Percentiles rank a stretch among this genome's conserved stretches.
Evolutionary conservation across 352 stramenopile species (phyloP).

Genomic region (Phytopythium vexans): DNA sequence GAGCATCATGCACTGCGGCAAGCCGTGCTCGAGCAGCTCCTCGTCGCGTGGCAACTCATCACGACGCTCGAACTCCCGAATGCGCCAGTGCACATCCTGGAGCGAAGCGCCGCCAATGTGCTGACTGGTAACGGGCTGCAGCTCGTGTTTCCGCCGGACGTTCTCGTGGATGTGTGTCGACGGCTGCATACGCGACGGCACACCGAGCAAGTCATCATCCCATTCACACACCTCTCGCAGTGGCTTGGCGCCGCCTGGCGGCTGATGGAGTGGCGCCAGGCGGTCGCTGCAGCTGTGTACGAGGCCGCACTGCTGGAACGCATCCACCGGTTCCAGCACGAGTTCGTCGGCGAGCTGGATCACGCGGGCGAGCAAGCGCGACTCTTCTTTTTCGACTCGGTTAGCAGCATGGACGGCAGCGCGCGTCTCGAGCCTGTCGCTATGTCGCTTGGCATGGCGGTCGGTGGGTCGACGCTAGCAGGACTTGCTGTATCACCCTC

Average conservation of each 20-base stretch:
- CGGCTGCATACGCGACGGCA: conserved; percentile 4
- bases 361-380: conserved; percentile 13
- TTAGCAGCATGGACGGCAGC: conserved; percentile 6
- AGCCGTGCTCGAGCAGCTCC: conserved; percentile 35
- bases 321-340: conserved; percentile 38
- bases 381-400: conserved; percentile 22
- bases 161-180: conserved; percentile 27
- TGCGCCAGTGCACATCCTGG: conserved; percentile 20
- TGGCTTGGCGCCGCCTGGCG: conserved; percentile 17
- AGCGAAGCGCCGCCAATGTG: conserved; percentile 21
- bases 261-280: conserved; percentile 36
- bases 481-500: background rate
- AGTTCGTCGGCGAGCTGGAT: conserved; percentile 26
- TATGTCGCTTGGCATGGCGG: conserved; percentile 13
- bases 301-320: conserved; percentile 37
- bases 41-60: conserved; percentile 47
- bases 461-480: background rate
- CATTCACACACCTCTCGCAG: conserved; percentile 3
- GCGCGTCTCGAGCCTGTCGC: conserved; percentile 13
- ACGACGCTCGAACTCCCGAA: conserved; percentile 29
- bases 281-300: conserved; percentile 31
- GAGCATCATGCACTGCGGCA: conserved; percentile 35
- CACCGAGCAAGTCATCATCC: background rate
- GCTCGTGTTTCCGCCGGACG: conserved; percentile 21
- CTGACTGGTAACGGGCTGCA: conserved; percentile 29